Evolutionary conservation across 2,329 filamentous ascomycete species (phyloP).

Genomic region (Juglanconis sp.): DNA sequence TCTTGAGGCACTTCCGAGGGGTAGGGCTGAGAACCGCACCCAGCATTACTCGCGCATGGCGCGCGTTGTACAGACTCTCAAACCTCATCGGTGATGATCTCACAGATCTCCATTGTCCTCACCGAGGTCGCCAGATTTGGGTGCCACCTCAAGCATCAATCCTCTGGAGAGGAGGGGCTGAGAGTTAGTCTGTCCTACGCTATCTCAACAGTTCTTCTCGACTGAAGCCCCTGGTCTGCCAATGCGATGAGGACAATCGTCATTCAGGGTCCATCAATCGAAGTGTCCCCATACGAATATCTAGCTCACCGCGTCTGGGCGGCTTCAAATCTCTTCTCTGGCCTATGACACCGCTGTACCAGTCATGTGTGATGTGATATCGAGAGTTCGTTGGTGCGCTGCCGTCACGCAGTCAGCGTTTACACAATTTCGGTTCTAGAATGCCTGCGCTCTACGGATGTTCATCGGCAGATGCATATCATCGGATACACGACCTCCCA

Average conservation of each 20-base stretch:
- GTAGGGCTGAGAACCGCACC: background rate
- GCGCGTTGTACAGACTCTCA: background rate
- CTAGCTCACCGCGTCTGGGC: background rate
- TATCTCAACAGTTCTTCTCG: background rate
- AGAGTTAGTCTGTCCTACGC: background rate
- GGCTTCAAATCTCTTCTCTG: background rate
- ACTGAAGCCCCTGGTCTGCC: background rate
- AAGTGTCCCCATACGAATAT: background rate
- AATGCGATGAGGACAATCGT: background rate
- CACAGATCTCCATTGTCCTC: background rate
- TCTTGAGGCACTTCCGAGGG: background rate
- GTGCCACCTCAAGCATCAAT: background rate
- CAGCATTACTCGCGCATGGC: background rate
- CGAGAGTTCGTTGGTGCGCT: background rate
- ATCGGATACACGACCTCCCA: too few relatives aligned
- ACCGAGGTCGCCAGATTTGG: background rate
- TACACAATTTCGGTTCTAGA: background rate
- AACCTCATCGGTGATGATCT: background rate
- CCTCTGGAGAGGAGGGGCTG: background rate
- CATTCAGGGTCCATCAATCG: background rate
- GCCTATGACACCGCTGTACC: background rate
- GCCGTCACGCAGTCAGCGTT: conserved; percentile 8
- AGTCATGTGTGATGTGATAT: background rate
- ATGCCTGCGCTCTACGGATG: background rate
- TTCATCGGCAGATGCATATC: background rate